Base-by-base conservation (phyloP, 345 rosid genomes). In the Carallia pectinifolia region DNA sequence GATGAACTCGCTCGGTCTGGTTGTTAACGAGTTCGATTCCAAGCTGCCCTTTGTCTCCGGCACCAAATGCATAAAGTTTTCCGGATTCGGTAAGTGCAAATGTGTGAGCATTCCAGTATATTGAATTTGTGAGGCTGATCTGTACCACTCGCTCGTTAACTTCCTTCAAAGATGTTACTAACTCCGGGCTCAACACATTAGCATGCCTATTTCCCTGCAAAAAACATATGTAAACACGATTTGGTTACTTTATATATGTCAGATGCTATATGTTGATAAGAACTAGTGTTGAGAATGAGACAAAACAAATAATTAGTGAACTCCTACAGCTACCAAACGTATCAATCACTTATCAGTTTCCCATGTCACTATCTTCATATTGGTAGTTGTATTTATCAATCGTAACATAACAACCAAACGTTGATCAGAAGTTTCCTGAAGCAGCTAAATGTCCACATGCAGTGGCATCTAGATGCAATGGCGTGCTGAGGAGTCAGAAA, bases 21-120 rank as follows among this genome's bases (percentile, higher is more conserved):
- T 81, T 82, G 66, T 86, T 86, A 1, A 79, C 83, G 5, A 89
- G 90, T 74, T 88, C 85, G 50, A 84, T 76, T 39, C 97, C 97
- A 4, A 95, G 94, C 85, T 95, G 98, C 67, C 99, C 99, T 64
- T 82, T 92, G 80, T 95, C 97, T 27, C 99, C 99, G 0, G 96
- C 89, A 0, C 99, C 99, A 47, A 95, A 92, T 1, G 97, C 96
- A 13, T 85, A 95, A 1, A 95, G 82, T 74, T 84, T 88, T 56
- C 99, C 99, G 0, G 94, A 86, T 79, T 92, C 96, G 0, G 93
- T 84, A 68, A 92, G 89, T 3, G 97, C 97, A 72, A 95, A 85
- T 0, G 98, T 95, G 81, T 95, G 99, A 7, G 97, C 91, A 37
- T 81, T 87, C 96, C 92, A 92, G 71, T 86, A 81, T 74, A 85